phyloP scores from a whole-genome alignment of 495 filamentous ascomycete species.

The Annulohypoxylon nitens region DNA sequence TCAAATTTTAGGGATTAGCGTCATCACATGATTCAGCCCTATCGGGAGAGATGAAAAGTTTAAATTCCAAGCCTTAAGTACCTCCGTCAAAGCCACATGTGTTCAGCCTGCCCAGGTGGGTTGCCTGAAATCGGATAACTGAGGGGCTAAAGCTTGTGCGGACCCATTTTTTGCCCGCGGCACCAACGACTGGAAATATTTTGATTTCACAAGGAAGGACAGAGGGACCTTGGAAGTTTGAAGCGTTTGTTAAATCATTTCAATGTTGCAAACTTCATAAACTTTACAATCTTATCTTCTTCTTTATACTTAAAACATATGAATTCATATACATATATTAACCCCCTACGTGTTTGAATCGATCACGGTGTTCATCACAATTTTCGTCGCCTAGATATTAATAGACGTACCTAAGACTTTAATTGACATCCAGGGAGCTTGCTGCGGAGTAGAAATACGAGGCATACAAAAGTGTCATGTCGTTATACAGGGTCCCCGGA shows the following conservation, averaged over 20 bases:
- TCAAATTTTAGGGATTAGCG: slow-evolving; percentile 26
- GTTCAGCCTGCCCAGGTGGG: not conserved
- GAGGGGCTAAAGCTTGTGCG: slow-evolving; percentile 20
- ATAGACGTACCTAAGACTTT: not conserved
- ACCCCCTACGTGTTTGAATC: not conserved
- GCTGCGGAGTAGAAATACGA: not conserved
- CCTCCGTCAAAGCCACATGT: slow-evolving; percentile 37
- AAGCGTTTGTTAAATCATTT: not conserved
- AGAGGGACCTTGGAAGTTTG: not conserved
- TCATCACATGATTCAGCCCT: slow-evolving; percentile 54
- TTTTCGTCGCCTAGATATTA: not conserved
- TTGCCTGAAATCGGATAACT: not conserved
- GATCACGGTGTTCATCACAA: not conserved
- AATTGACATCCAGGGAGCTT: not conserved
- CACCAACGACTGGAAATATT: slow-evolving; percentile 8
- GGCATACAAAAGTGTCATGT: slow-evolving; percentile 20
- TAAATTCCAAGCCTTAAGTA: slow-evolving; percentile 25
- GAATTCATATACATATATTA: not conserved
- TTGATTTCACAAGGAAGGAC: not conserved
- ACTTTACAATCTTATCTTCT: not conserved
- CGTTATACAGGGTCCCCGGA: slow-evolving; percentile 46
- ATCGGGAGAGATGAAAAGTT: slow-evolving; percentile 35
- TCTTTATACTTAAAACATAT: not conserved
- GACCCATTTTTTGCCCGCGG: slow-evolving; percentile 26
- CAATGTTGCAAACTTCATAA: not conserved